Base-by-base conservation (phyloP, 148 eudicot species). In the Dianthus caryophyllus region DNA sequence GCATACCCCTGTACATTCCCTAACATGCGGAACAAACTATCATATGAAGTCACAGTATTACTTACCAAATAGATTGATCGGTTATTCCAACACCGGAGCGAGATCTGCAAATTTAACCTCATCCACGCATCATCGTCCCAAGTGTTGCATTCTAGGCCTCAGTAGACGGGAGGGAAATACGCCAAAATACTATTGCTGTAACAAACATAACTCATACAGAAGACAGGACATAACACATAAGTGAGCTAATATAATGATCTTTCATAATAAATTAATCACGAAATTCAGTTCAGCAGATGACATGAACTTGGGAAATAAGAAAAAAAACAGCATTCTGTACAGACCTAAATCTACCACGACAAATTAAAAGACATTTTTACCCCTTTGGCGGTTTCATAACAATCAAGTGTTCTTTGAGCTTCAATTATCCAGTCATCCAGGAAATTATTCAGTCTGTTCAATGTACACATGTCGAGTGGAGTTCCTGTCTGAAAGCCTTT, bases 381-480 rank as follows among this genome's bases (percentile, higher is more conserved):
- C 18, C 7, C 67, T 52, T 1, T 20, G 41, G 62, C 50, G 17
- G n/a, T 6, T 62, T 33, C 67, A 26, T 38, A 71, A n/a, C 51
- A 61, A 38, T 51, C 16, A 39, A 62, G 60, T n/a, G 21, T 61
- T 38, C 22, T 51, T 22, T 18, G 50, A 25, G 74, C 67, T 51
- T 61, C 61, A 38, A 26, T 62, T 38, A 26, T 61, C 74, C 74
- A 71, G 30, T 38, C 16, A 39, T 71, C 74, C 67, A 71, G 62
- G 52, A 61, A 51, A 25, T 52, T 24, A 26, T 46, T 71, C 61
- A 71, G 55, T 12, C 57, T 62, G 49, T 9, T 62, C 67, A 62
- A 21, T 52, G 67, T 50, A 31, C 21, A 50, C 27, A 21, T 11
- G 51, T 71, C 31, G 8, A 71, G 41, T 8, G 47, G 30, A 62